phyloP scores from a whole-genome alignment of 495 filamentous ascomycete genomes.

The Ramalina peruviana region DNA sequence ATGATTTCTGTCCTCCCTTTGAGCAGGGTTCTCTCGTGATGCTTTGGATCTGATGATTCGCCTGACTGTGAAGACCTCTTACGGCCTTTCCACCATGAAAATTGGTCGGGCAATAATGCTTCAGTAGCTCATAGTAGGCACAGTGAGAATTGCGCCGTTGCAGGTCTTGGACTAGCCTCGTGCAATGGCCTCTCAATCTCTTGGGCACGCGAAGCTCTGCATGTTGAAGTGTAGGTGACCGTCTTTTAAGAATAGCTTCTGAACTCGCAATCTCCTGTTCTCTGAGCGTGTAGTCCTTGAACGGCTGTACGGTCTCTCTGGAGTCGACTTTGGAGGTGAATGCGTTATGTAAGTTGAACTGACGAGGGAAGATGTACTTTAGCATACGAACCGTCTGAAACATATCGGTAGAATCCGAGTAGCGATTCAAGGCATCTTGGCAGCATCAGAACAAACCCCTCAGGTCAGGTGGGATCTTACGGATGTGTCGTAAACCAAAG shows the following conservation, averaged over 20 bases:
- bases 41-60: too few species aligned
- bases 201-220: conserved; percentile 46
- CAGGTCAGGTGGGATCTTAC: conserved; percentile 36
- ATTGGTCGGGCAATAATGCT: conserved; percentile 58
- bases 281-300: conserved; percentile 70
- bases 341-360: conserved; percentile 85
- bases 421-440: conserved; percentile 76
- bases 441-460: conserved; percentile 4
- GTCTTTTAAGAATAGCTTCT: not conserved
- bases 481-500: conserved; percentile 67
- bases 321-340: conserved; percentile 56
- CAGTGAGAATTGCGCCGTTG: conserved; percentile 60
- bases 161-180: conserved; percentile 49
- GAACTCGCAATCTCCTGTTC: conserved; percentile 62
- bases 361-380: conserved; percentile 87
- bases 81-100: too few species aligned
- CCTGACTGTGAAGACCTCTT: conserved; percentile 14
- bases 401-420: conserved; percentile 32
- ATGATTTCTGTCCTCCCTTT: too few species aligned
- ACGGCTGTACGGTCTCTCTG: conserved; percentile 49
- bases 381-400: conserved; percentile 55
- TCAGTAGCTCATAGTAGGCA: conserved; percentile 59
- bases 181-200: conserved; percentile 49
- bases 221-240: too few species aligned
- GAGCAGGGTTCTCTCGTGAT: too few species aligned